These are phyloP conservation scores for Lactarius sp. DNA, from an alignment of 768 basidiomycete species.

Conservation along the genomic window DNA sequence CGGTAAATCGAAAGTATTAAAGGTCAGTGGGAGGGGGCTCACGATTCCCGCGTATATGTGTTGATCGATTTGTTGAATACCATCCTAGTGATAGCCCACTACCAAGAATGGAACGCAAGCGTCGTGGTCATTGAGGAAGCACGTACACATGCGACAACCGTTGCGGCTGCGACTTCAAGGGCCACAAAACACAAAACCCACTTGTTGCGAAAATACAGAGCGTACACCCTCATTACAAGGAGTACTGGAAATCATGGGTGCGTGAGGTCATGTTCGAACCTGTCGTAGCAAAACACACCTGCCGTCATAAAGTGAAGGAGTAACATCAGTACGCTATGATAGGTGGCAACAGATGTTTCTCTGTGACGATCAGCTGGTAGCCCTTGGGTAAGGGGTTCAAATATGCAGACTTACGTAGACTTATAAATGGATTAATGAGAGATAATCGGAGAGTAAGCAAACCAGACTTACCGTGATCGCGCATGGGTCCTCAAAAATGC, in stretches of 20 bases:
- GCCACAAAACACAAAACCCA: conserved; percentile 21
- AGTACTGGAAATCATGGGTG: conserved; percentile 16
- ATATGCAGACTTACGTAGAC: not conserved
- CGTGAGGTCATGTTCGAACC: not conserved
- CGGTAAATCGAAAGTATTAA: not conserved
- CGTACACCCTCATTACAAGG: conserved; percentile 28
- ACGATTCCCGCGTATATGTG: not conserved
- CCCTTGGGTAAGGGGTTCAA: not conserved
- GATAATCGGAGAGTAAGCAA: not conserved
- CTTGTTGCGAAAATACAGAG: conserved; percentile 28
- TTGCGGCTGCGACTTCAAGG: conserved; percentile 3
- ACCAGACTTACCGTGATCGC: not conserved
- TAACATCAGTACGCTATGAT: not conserved
- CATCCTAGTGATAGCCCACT: not conserved
- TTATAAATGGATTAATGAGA: not conserved
- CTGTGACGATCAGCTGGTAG: conserved; percentile 1
- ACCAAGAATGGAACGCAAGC: not conserved
- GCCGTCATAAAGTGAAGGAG: not conserved
- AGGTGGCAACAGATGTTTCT: not conserved
- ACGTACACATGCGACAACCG: not conserved
- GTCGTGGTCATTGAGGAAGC: not conserved
- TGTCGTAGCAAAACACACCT: not conserved
- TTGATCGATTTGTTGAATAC: no score
- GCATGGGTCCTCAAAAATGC: conserved; percentile 2
- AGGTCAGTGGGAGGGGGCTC: not conserved